Conservation (phyloP, 768 basidiomycete genomes). For the Lentinus brumalis region DNA sequence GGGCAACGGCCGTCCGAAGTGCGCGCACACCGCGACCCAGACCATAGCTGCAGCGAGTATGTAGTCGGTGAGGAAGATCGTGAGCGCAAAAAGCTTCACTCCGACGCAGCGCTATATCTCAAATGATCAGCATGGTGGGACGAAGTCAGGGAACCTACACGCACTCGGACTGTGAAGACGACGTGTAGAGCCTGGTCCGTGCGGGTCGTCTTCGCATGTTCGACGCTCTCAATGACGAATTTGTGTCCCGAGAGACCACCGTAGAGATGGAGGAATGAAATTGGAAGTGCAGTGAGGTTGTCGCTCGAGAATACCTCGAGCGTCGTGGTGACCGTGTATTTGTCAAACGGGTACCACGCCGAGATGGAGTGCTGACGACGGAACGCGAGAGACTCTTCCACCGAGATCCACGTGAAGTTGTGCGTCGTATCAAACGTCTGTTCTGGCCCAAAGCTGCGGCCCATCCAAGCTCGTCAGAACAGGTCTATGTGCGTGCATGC, state of each 20-base stretch:
- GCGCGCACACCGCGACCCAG: conserved; percentile 3
- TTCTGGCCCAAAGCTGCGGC: not conserved
- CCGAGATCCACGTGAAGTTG: conserved; percentile 2
- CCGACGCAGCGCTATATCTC: not conserved
- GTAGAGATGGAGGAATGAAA: not conserved
- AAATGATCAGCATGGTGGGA: no score
- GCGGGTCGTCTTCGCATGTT: not conserved
- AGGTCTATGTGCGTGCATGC: no score
- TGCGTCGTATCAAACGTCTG: not conserved
- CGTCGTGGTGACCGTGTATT: not conserved
- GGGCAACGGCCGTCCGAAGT: not conserved
- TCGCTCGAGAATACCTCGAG: not conserved
- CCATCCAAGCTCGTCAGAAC: not conserved
- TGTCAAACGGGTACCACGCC: conserved; percentile 2
- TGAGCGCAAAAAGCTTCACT: conserved; percentile 2
- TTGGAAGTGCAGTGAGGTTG: not conserved
- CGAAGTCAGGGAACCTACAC: not conserved
- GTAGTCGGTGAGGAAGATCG: conserved; percentile 3
- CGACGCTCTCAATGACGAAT: not conserved
- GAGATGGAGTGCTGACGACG: conserved; percentile 1
- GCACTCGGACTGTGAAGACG: not conserved
- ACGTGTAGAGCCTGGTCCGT: not conserved
- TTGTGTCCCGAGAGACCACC: conserved; percentile 1
- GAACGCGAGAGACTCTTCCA: not conserved
- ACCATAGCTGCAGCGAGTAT: conserved; percentile 2